Evolutionary conservation across 768 basidiomycete species (phyloP).

Genomic region (Postia placenta): DNA sequence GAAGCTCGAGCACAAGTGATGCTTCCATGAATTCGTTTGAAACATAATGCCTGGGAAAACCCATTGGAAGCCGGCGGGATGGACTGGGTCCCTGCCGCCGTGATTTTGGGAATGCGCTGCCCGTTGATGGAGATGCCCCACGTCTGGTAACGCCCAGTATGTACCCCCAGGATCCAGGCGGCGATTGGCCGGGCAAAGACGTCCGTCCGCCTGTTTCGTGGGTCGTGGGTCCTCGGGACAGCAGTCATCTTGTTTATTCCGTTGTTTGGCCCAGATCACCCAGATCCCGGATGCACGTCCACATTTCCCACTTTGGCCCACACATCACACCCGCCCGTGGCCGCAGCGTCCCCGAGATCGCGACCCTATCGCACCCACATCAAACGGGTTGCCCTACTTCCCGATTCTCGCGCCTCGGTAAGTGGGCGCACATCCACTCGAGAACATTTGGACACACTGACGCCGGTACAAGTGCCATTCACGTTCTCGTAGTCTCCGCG

Average conservation of each 20-base stretch:
- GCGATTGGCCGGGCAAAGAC: constrained; percentile 1
- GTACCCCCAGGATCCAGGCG: not conserved
- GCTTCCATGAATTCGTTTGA: not conserved
- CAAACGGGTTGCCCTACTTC: not conserved
- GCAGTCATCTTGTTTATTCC: not conserved
- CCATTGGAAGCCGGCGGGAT: not conserved
- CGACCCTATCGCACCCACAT: not conserved
- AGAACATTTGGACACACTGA: no score
- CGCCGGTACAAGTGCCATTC: no score
- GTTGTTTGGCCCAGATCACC: not conserved
- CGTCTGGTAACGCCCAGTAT: not conserved
- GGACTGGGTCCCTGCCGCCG: not conserved
- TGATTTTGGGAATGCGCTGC: not conserved
- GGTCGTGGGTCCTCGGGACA: not conserved
- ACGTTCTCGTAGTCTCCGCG: no score
- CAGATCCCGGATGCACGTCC: not conserved
- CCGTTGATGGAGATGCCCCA: not conserved
- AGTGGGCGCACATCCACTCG: no score
- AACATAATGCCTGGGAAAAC: not conserved
- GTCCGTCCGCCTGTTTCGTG: not conserved
- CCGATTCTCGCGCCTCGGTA: no score
- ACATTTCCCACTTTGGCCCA: not conserved
- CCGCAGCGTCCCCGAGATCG: not conserved
- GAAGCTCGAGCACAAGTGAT: constrained; percentile 7
- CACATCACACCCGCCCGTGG: not conserved